These are phyloP conservation scores for Sarocladiaceae sp. DNA, from an alignment of 2,329 filamentous ascomycete genomes.

Conservation along the genomic window DNA sequence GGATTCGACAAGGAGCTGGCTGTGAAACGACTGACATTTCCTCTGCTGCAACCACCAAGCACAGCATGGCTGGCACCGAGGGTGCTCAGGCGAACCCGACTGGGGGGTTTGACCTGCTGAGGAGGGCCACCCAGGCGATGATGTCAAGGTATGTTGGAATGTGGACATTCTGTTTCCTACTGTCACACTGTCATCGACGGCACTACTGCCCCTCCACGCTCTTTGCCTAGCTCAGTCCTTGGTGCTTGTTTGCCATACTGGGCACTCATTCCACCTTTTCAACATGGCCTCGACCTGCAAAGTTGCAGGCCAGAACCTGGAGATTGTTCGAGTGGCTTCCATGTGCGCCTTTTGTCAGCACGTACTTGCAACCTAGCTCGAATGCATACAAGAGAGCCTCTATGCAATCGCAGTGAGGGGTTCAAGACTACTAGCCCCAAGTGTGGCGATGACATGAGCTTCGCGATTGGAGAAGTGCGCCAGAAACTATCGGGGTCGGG, in stretches of 20 bases:
- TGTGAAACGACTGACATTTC: too few relatives aligned
- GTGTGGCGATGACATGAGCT: constrained; percentile 5
- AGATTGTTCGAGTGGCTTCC: constrained; percentile 3
- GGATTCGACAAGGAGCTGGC: too few relatives aligned
- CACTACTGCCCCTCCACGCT: constrained; percentile 5
- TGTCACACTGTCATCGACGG: constrained; percentile 9
- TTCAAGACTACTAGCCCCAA: not conserved
- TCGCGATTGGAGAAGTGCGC: constrained; percentile 3
- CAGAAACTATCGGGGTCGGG: constrained; percentile 9
- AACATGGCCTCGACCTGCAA: too few relatives aligned
- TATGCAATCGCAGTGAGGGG: constrained; percentile 5
- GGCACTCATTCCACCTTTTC: not conserved
- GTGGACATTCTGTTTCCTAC: constrained; percentile 18
- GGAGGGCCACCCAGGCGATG: constrained; percentile 56
- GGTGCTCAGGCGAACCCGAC: constrained; percentile 27
- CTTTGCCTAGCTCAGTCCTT: not conserved
- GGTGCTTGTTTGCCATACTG: not conserved
- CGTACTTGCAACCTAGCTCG: not conserved
- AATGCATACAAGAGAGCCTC: not conserved
- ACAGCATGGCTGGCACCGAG: constrained; percentile 45
- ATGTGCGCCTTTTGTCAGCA: constrained; percentile 5
- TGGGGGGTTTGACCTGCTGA: constrained; percentile 50
- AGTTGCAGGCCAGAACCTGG: not conserved
- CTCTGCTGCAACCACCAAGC: constrained; percentile 1
- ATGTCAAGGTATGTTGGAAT: constrained; percentile 51